Evolutionary conservation across 306 rosid species (phyloP).

Genomic region (Pterocarpus macrocarpus): DNA sequence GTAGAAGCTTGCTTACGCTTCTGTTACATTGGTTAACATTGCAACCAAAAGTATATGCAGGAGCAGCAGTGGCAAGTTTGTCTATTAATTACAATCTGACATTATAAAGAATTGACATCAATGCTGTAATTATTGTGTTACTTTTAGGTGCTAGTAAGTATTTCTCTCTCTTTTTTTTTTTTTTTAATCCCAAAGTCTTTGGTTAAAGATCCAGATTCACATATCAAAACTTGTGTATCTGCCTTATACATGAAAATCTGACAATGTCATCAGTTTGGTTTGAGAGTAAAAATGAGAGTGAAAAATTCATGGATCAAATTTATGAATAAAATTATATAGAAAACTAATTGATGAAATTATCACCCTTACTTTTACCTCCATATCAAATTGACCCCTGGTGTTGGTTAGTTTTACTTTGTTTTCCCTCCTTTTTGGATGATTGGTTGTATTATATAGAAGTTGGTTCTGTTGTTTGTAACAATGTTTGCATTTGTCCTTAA

Average conservation of each 20-base stretch:
- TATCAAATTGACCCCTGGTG: too few relatives aligned
- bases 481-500: not conserved
- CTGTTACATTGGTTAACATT: constrained; percentile 30
- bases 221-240: not conserved
- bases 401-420: not conserved
- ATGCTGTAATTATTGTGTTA: constrained; percentile 41
- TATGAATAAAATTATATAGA: too few relatives aligned
- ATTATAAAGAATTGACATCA: constrained; percentile 27
- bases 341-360: too few relatives aligned
- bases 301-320: not conserved
- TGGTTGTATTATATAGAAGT: constrained; percentile 1
- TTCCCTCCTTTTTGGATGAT: not conserved
- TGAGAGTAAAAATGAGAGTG: not conserved
- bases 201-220: constrained; percentile 22
- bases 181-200: not conserved
- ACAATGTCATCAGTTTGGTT: not conserved
- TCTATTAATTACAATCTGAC: constrained; percentile 17
- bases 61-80: constrained; percentile 26
- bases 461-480: not conserved
- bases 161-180: not conserved
- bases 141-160: constrained; percentile 31
- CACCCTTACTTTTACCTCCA: too few relatives aligned
- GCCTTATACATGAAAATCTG: not conserved
- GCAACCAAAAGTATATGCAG: constrained; percentile 27
- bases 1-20: constrained; percentile 38